These are phyloP conservation scores for Talaromyces funiculosus DNA, from an alignment of 2,329 filamentous ascomycete species.

Conservation along the genomic window DNA sequence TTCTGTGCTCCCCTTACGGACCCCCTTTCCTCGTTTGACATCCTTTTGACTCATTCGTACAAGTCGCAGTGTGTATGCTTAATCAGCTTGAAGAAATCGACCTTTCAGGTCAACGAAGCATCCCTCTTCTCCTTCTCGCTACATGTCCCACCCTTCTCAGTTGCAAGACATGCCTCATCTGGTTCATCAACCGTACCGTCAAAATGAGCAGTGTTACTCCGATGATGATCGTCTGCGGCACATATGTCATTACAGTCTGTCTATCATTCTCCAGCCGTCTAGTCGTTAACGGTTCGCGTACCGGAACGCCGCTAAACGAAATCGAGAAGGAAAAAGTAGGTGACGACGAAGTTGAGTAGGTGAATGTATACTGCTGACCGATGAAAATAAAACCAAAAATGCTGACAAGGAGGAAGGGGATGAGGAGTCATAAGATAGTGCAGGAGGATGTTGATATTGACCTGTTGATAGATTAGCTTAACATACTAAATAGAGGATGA, in stretches of 20 bases:
- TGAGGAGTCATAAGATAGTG: constrained; percentile 41
- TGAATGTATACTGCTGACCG: constrained; percentile 11
- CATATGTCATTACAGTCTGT: constrained; percentile 19
- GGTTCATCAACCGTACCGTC: constrained; percentile 18
- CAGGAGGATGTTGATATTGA: constrained; percentile 14
- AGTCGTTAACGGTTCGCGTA: not conserved
- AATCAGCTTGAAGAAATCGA: not conserved
- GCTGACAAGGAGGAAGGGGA: constrained; percentile 33
- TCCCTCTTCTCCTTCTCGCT: not conserved
- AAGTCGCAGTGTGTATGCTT: not conserved
- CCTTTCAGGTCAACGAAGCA: not conserved
- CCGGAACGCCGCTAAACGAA: not conserved
- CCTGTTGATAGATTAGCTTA: constrained; percentile 20
- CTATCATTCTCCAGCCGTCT: not conserved
- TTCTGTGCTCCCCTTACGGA: not conserved
- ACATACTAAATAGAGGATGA: constrained; percentile 21
- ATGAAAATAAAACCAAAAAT: constrained; percentile 24
- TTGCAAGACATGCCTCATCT: not conserved
- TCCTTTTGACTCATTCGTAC: not conserved
- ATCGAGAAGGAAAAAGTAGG: constrained; percentile 18
- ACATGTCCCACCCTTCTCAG: not conserved
- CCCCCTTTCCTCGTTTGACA: not conserved
- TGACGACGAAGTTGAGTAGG: constrained; percentile 21
- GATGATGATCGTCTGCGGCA: constrained; percentile 30
- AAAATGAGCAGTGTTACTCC: constrained; percentile 29